phyloP scores from a whole-genome alignment of 495 filamentous ascomycete genomes.

The Talaromyces stipitatus region DNA sequence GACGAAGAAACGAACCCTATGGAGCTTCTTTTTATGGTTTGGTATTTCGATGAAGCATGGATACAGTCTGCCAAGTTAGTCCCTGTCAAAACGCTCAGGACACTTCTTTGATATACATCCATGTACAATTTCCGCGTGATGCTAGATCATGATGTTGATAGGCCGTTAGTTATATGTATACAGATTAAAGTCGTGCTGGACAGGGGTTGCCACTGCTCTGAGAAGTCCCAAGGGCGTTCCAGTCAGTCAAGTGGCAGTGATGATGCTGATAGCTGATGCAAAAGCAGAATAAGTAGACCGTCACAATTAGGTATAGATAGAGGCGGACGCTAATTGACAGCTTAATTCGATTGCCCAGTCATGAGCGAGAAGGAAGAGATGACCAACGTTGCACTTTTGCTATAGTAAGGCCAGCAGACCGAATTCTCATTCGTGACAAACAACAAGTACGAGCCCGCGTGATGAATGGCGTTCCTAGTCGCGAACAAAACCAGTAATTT shows the following conservation, averaged over 20 bases:
- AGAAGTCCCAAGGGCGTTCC: not conserved
- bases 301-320: not conserved
- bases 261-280: not conserved
- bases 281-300: not conserved
- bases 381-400: not conserved
- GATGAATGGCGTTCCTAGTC: not conserved
- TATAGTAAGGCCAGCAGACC: not conserved
- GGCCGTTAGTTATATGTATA: not conserved
- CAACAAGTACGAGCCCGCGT: not conserved
- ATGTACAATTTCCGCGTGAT: not conserved
- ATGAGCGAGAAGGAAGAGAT: not conserved
- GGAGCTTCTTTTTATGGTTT: not conserved
- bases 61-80: not conserved
- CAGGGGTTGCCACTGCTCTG: not conserved
- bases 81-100: not conserved
- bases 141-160: not conserved
- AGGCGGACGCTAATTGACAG: not conserved
- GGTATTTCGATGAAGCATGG: not conserved
- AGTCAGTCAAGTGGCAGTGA: not conserved
- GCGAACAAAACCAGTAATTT: not conserved
- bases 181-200: not conserved
- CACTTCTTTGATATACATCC: not conserved
- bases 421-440: not conserved
- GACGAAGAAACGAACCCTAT: not conserved
- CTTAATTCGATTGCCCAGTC: not conserved